Conservation (phyloP, 345 rosid species). For the Heritiera fomes region DNA sequence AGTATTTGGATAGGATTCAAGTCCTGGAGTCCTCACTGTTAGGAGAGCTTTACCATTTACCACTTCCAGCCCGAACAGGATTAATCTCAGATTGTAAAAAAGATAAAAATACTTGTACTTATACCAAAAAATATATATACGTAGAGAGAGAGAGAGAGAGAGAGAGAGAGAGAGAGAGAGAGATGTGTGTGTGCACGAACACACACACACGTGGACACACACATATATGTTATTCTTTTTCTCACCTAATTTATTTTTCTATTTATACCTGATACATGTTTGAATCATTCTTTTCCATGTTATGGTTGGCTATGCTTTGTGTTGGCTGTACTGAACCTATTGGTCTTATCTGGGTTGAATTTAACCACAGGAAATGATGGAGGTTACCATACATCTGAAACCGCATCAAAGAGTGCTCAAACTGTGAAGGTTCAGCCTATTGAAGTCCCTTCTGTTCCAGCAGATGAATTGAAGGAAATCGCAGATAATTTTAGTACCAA, state of each 20-base stretch:
- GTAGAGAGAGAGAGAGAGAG: too few relatives aligned
- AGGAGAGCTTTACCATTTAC: too few relatives aligned
- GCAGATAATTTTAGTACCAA: conserved; percentile 54
- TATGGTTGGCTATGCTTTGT: background rate
- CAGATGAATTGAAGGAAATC: conserved; percentile 56
- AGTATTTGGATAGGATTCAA: too few relatives aligned
- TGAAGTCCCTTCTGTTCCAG: conserved; percentile 63
- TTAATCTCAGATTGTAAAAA: too few relatives aligned
- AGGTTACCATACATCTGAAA: conserved; percentile 50
- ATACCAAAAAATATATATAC: too few relatives aligned
- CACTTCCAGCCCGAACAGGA: too few relatives aligned
- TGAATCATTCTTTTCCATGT: background rate
- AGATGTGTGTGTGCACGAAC: too few relatives aligned
- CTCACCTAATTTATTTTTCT: background rate
- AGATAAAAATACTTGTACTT: too few relatives aligned
- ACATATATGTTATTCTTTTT: background rate
- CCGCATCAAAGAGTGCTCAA: conserved; percentile 55
- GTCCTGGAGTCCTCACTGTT: too few relatives aligned
- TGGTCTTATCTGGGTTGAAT: background rate
- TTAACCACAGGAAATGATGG: conserved; percentile 47
- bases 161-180: too few relatives aligned
- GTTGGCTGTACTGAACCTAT: conserved; percentile 1
- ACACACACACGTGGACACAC: too few relatives aligned
- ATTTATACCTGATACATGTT: background rate
- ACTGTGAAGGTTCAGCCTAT: conserved; percentile 69